Evolutionary conservation across 2,329 filamentous ascomycete genomes (phyloP).

Genomic region (Leptodontidium sp.): DNA sequence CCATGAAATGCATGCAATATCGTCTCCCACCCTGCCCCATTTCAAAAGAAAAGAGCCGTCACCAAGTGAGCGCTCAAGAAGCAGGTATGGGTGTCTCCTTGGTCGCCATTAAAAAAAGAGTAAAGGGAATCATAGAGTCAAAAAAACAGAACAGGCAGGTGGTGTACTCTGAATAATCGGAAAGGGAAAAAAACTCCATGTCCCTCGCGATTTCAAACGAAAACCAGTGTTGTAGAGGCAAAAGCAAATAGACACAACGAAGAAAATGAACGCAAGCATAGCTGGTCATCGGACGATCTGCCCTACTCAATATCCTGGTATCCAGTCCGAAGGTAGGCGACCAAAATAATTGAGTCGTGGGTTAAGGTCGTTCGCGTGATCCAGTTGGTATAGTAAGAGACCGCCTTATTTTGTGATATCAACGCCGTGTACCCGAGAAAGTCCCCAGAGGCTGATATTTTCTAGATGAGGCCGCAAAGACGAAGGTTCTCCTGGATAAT

Average conservation of each 20-base stretch:
- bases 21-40: conserved; percentile 9
- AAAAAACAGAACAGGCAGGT: conserved; percentile 20
- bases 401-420: conserved; percentile 44
- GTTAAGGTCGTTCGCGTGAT: conserved; percentile 33
- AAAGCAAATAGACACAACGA: conserved; percentile 42
- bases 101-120: conserved; percentile 26
- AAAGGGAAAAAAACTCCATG: conserved; percentile 24
- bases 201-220: conserved; percentile 10
- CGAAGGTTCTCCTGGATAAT: conserved; percentile 99
- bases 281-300: conserved; percentile 25
- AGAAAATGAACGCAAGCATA: conserved; percentile 37
- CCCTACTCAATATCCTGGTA: conserved; percentile 30
- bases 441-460: conserved; percentile 27
- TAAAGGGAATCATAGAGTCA: conserved; percentile 22
- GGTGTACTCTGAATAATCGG: conserved; percentile 18
- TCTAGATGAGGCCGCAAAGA: conserved; percentile 92
- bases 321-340: conserved; percentile 28
- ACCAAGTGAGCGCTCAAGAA: conserved; percentile 10
- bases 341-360: conserved; percentile 36
- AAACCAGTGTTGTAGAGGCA: conserved; percentile 15
- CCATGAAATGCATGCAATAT: conserved; percentile 18
- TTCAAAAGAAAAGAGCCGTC: conserved; percentile 14
- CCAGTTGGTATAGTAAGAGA: conserved; percentile 45
- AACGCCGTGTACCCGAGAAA: conserved; percentile 46
- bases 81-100: conserved; percentile 24